Percentiles rank a stretch among this genome's conserved stretches.
phyloP scores from a whole-genome alignment of 2,329 filamentous ascomycete species.

The Clonostachys byssicola region DNA sequence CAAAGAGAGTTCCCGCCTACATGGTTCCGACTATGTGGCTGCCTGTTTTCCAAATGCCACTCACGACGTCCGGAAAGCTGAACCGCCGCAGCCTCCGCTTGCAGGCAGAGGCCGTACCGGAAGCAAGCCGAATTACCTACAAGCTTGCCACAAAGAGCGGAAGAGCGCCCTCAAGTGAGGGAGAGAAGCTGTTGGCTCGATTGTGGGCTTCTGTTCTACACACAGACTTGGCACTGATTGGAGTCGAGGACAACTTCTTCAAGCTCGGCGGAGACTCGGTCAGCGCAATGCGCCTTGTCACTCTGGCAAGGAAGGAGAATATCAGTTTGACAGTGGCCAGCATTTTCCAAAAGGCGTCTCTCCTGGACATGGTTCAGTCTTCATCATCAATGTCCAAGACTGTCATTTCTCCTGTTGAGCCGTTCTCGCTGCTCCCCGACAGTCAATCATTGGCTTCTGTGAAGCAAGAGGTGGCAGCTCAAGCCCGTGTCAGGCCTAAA shows the following conservation, averaged over 20 bases:
- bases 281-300: slow-evolving; percentile 34
- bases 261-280: slow-evolving; percentile 45
- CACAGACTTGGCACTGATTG: slow-evolving; percentile 1
- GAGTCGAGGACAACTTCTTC: slow-evolving; percentile 6
- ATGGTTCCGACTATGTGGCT: slow-evolving; percentile 6
- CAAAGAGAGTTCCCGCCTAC: slow-evolving; percentile 2
- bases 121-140: neutral
- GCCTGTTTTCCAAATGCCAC: neutral
- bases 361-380: slow-evolving; percentile 1
- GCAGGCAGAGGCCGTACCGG: slow-evolving; percentile 1
- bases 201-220: slow-evolving; percentile 42
- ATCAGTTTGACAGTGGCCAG: slow-evolving; percentile 1
- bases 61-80: slow-evolving; percentile 7
- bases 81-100: slow-evolving; percentile 1
- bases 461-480: slow-evolving; percentile 1
- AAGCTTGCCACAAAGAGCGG: neutral
- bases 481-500: neutral
- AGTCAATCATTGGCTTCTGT: neutral
- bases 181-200: slow-evolving; percentile 14
- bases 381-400: neutral
- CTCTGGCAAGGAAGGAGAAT: neutral
- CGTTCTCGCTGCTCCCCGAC: neutral
- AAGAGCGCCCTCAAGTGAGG: neutral
- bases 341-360: slow-evolving; percentile 4
- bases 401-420: slow-evolving; percentile 2